A percentile compares a stretch with the other conserved stretches of the same genome.
Evolutionary conservation across 2,329 filamentous ascomycete genomes (phyloP).

Genomic region (Fusarium sp.): DNA sequence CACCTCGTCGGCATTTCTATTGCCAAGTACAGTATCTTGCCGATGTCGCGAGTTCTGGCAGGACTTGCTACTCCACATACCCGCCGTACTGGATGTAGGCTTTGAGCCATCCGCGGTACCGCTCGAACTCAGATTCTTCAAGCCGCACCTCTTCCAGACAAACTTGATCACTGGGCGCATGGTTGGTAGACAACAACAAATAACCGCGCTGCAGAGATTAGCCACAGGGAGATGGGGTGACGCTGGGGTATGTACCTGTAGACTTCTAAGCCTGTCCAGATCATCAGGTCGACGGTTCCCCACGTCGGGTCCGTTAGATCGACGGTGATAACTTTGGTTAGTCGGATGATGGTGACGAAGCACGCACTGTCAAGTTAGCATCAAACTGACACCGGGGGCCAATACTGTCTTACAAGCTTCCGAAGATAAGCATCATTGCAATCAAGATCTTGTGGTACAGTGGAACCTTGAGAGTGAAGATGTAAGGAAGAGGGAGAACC

Average conservation of each 20-base stretch:
- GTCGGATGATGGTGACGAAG: constrained; percentile 13
- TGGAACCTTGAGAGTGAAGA: neutral
- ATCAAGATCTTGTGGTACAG: constrained; percentile 16
- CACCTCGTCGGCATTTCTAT: no score
- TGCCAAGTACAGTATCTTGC: no score
- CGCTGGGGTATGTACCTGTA: neutral
- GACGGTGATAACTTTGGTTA: constrained; percentile 6
- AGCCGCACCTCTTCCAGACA: neutral
- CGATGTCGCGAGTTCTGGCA: no score
- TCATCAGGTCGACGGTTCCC: constrained; percentile 12
- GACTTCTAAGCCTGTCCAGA: constrained; percentile 19
- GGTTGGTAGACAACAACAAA: constrained; percentile 5
- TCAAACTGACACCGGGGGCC: no score
- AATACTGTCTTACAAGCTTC: constrained; percentile 2
- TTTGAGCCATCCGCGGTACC: no score
- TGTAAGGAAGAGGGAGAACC: constrained; percentile 7
- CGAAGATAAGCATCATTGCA: constrained; percentile 8
- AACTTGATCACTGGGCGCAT: neutral
- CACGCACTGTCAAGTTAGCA: neutral
- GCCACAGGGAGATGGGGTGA: accelerated
- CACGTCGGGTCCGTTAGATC: constrained; percentile 11
- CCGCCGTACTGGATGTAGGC: no score
- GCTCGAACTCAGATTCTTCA: constrained; percentile 1
- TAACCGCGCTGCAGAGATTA: neutral
- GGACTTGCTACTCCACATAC: no score